These are phyloP conservation scores for Gossypium herbaceum DNA, from an alignment of 345 rosid genomes.

Conservation along the genomic window DNA sequence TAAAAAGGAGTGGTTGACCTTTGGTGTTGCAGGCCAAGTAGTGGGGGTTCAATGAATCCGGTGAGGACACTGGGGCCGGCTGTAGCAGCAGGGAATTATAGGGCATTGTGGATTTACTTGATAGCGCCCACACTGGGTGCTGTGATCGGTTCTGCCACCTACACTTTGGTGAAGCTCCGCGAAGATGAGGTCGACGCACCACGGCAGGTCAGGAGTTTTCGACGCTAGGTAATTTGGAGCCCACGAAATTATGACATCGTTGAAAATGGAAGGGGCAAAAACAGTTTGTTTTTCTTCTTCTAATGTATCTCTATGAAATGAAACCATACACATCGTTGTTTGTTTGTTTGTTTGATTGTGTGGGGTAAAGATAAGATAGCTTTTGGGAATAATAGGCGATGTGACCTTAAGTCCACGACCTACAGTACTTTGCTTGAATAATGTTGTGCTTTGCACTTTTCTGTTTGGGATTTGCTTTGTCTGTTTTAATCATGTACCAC, in stretches of 20 bases:
- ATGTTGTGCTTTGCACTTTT: not conserved
- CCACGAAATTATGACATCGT: not conserved
- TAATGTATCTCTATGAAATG: not conserved
- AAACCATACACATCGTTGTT: too few species aligned
- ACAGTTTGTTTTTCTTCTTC: not conserved
- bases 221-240: slow-evolving; percentile 39
- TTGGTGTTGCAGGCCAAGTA: slow-evolving; percentile 54
- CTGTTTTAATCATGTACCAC: not conserved
- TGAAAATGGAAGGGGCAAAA: not conserved
- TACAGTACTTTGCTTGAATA: slow-evolving; percentile 5
- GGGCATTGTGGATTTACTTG: slow-evolving; percentile 68
- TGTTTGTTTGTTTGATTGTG: slow-evolving; percentile 9
- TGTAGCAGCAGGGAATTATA: slow-evolving; percentile 84
- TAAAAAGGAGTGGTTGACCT: slow-evolving; percentile 6
- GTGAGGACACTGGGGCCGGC: slow-evolving; percentile 93
- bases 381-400: slow-evolving; percentile 25
- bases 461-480: not conserved
- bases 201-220: slow-evolving; percentile 77
- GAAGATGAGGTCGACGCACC: slow-evolving; percentile 59
- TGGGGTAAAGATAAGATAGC: slow-evolving; percentile 6
- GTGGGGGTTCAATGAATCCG: slow-evolving; percentile 83
- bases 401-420: slow-evolving; percentile 30
- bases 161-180: slow-evolving; percentile 73
- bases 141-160: slow-evolving; percentile 65
- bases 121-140: slow-evolving; percentile 92